Percentiles rank a stretch among this genome's conserved stretches.
Evolutionary conservation across 2,329 filamentous ascomycete genomes (phyloP).

Genomic region (Mollisiaceae sp.): DNA sequence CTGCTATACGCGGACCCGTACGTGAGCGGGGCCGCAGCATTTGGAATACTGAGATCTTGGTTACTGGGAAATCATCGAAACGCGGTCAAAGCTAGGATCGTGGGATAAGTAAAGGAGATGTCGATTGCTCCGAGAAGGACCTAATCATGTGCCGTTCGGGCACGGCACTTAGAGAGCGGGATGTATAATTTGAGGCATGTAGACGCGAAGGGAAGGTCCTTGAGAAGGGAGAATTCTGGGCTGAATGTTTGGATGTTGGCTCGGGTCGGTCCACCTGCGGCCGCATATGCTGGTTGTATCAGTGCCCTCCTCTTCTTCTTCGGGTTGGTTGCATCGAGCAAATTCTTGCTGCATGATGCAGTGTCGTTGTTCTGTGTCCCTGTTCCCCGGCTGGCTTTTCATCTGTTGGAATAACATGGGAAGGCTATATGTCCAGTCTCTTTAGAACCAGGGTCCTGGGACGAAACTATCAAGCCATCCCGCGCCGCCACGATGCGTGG

Average conservation of each 20-base stretch:
- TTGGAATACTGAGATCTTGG: background rate
- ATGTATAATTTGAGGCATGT: constrained; percentile 1
- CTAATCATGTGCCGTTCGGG: background rate
- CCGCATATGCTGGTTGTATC: background rate
- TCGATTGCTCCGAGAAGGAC: background rate
- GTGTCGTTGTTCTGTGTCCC: background rate
- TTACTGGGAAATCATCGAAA: background rate
- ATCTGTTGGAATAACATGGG: background rate
- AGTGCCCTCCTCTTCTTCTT: background rate
- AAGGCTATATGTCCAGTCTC: background rate
- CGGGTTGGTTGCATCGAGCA: background rate
- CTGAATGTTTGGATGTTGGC: background rate
- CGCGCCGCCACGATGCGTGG: background rate
- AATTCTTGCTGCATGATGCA: constrained; percentile 1
- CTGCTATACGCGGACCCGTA: background rate
- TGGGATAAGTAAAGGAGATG: background rate
- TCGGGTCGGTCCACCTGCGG: background rate
- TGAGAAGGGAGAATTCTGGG: background rate
- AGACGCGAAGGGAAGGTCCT: background rate
- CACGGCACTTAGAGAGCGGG: background rate
- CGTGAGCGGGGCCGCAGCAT: background rate
- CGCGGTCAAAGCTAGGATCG: background rate
- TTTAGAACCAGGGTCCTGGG: background rate
- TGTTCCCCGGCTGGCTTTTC: background rate
- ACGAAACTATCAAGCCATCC: background rate